These are phyloP conservation scores for Phytophthora litchii DNA, from an alignment of 352 stramenopile species.

Conservation along the genomic window DNA sequence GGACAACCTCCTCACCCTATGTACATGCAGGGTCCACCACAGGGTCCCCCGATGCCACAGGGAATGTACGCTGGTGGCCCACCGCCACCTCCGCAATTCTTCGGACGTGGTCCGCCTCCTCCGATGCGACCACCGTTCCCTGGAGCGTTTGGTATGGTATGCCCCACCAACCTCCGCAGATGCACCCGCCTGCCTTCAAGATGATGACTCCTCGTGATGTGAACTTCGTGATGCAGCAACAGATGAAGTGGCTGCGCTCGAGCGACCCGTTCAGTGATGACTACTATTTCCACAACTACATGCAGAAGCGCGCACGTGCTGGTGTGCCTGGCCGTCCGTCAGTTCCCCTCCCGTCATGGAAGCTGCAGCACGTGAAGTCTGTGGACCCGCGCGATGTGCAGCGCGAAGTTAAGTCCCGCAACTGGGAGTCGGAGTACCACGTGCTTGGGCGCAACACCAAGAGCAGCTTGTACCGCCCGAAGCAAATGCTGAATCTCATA, in stretches of 20 bases:
- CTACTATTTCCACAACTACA: conserved; percentile 89
- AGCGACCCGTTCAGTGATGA: conserved; percentile 90
- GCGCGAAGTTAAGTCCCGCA: conserved; percentile 68
- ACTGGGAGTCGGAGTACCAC: conserved; percentile 75
- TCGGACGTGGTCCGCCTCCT: conserved; percentile 27
- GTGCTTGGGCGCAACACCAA: conserved; percentile 82
- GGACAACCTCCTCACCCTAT: conserved; percentile 32
- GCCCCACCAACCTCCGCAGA: conserved; percentile 36
- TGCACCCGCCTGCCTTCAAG: conserved; percentile 66
- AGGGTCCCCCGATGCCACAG: conserved; percentile 29
- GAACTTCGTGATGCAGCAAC: conserved; percentile 85
- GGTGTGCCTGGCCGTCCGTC: conserved; percentile 37
- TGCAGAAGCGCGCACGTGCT: conserved; percentile 71
- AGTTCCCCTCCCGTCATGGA: conserved; percentile 78
- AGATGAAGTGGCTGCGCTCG: conserved; percentile 87
- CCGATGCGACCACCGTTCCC: conserved; percentile 36
- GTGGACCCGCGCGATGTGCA: conserved; percentile 66
- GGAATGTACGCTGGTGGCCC: conserved; percentile 45
- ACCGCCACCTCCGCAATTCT: conserved; percentile 29
- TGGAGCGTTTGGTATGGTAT: conserved; percentile 26
- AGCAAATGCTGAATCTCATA: conserved; percentile 65
- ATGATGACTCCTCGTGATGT: conserved; percentile 89
- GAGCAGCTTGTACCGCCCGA: conserved; percentile 79
- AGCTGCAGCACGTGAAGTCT: conserved; percentile 85
- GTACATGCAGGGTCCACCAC: conserved; percentile 47